Evolutionary conservation across 371 early-diverging fungal species (phyloP).

Genomic region (Mortierella sp.): DNA sequence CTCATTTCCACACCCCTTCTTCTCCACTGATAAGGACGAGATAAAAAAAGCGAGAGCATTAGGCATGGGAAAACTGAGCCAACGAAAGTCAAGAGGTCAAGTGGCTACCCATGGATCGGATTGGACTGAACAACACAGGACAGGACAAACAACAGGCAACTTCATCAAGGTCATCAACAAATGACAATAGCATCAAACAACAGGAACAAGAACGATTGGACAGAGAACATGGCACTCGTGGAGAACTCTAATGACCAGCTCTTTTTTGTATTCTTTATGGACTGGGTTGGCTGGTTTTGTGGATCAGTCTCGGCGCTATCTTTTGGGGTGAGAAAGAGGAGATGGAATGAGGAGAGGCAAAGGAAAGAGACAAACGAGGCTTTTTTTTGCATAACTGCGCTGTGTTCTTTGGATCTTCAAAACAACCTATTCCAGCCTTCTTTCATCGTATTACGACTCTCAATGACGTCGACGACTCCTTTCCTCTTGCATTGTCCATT

Average conservation of each 20-base stretch:
- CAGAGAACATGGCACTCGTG: neutral
- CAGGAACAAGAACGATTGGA: neutral
- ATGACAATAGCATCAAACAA: neutral
- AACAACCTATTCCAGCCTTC: neutral
- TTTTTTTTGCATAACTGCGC: conserved; percentile 6
- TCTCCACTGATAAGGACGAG: conserved; percentile 9
- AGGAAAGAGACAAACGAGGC: neutral
- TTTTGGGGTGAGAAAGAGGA: neutral
- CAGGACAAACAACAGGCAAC: too few relatives aligned
- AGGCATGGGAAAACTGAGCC: conserved; percentile 12
- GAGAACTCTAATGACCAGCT: neutral
- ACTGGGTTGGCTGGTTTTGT: neutral
- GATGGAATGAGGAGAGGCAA: neutral
- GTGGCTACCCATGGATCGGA: conserved; percentile 2
- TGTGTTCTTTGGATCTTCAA: neutral
- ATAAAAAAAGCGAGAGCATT: conserved; percentile 7
- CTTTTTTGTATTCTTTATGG: neutral
- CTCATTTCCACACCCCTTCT: neutral
- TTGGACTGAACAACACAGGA: conserved; percentile 9
- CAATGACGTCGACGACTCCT: neutral
- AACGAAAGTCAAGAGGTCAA: conserved; percentile 11
- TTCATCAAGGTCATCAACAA: neutral
- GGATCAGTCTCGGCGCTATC: conserved; percentile 2
- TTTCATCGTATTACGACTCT: neutral
- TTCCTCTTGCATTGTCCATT: neutral